phyloP scores from a whole-genome alignment of 257 asterid species.

The Rauvolfia tetraphylla region DNA sequence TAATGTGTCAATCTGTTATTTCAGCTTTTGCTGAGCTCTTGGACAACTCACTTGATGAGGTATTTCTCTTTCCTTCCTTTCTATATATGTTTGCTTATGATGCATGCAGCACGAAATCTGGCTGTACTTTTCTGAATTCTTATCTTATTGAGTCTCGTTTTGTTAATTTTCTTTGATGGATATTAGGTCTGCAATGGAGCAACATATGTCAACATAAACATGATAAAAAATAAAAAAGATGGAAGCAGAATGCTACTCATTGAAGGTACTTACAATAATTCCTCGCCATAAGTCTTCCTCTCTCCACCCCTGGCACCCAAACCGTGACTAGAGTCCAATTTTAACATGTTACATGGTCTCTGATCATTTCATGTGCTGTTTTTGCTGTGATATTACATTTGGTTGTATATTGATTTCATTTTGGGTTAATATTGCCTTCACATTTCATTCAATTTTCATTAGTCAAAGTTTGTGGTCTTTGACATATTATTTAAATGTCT shows the following conservation, averaged over 20 bases:
- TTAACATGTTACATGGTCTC: background rate
- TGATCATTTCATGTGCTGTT: background rate
- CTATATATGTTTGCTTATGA: background rate
- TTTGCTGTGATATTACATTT: background rate
- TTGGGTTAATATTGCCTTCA: too few species aligned
- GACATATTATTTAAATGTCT: too few species aligned
- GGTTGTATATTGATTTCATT: background rate
- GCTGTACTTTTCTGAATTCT: background rate
- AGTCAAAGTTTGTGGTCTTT: too few species aligned
- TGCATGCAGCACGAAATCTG: background rate
- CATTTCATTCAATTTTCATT: too few species aligned
- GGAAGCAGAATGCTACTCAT: slow-evolving; percentile 79
- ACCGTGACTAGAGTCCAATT: too few species aligned
- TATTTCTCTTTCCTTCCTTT: slow-evolving; percentile 12
- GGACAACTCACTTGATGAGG: slow-evolving; percentile 94
- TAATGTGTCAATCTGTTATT: slow-evolving; percentile 24
- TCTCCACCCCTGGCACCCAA: too few species aligned
- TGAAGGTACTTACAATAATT: slow-evolving; percentile 52
- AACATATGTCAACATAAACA: slow-evolving; percentile 69
- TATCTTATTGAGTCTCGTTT: background rate
- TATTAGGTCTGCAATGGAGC: slow-evolving; percentile 78
- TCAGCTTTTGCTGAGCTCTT: slow-evolving; percentile 95
- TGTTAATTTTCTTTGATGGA: slow-evolving; percentile 9
- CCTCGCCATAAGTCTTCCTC: background rate
- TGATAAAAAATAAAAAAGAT: slow-evolving; percentile 70